Evolutionary conservation across 768 basidiomycete species (phyloP).

Genomic region (Boletus vermiculosoides): DNA sequence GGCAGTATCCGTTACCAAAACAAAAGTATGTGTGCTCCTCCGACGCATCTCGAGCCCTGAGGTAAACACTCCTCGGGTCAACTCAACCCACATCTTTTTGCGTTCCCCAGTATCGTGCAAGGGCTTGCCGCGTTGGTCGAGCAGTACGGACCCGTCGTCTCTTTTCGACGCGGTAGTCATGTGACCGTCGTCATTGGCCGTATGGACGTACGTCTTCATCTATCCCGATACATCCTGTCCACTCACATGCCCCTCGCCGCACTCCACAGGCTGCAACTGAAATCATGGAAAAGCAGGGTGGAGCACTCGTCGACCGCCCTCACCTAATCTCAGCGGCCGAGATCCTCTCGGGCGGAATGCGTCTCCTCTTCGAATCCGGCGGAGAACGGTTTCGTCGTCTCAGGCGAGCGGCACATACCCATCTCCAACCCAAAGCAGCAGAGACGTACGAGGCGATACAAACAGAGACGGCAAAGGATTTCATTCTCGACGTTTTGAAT

Average conservation of each 20-base stretch:
- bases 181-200: conserved; percentile 18
- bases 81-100: background rate
- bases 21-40: background rate
- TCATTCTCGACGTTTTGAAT: conserved; percentile 21
- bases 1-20: no score
- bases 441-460: conserved; percentile 43
- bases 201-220: conserved; percentile 11
- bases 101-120: background rate
- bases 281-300: conserved; percentile 61
- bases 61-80: background rate
- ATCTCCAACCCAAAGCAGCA: conserved; percentile 45
- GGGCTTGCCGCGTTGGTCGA: conserved; percentile 50
- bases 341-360: conserved; percentile 54
- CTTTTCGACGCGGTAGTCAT: conserved; percentile 44
- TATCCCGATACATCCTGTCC: background rate
- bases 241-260: conserved; percentile 35
- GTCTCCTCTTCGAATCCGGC: conserved; percentile 45
- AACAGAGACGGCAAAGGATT: conserved; percentile 27
- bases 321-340: conserved; percentile 50
- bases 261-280: conserved; percentile 52
- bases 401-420: conserved; percentile 49
- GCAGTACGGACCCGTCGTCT: conserved; percentile 55
- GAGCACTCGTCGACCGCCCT: conserved; percentile 49
- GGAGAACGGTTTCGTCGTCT: conserved; percentile 59
- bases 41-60: background rate